These are phyloP conservation scores for Priceomyces medius DNA, from an alignment of 805 yeast genomes.

Conservation along the genomic window DNA sequence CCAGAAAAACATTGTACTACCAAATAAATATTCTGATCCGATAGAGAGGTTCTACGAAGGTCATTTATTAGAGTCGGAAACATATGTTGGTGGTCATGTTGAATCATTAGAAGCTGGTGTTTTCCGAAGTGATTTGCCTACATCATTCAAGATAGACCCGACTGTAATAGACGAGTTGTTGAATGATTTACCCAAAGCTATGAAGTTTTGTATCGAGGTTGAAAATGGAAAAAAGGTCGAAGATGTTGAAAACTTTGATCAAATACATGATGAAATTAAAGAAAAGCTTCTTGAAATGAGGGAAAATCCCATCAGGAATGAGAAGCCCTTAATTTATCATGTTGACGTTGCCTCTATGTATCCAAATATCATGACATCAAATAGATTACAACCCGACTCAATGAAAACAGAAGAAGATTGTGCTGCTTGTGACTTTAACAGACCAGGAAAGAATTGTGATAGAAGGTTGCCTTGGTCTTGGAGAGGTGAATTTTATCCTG, in stretches of 20 bases:
- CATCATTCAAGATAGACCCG: conserved; percentile 76
- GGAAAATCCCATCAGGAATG: conserved; percentile 61
- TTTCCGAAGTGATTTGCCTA: conserved; percentile 81
- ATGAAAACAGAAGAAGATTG: conserved; percentile 94
- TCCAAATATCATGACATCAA: conserved; percentile 97
- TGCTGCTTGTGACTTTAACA: conserved; percentile 94
- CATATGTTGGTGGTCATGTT: conserved; percentile 98
- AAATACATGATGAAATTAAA: conserved; percentile 60
- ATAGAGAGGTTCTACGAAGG: conserved; percentile 94
- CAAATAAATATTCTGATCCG: conserved; percentile 93
- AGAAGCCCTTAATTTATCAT: conserved; percentile 87
- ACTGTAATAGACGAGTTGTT: conserved; percentile 78
- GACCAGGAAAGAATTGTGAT: conserved; percentile 94
- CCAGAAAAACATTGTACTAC: conserved; percentile 69
- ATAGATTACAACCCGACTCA: conserved; percentile 96
- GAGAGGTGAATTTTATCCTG: conserved; percentile 96
- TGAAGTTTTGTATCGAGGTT: conserved; percentile 78
- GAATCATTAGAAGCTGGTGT: conserved; percentile 98
- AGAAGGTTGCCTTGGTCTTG: conserved; percentile 93
- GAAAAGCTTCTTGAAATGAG: conserved; percentile 56
- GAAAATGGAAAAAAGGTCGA: conserved; percentile 73
- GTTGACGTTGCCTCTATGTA: conserved; percentile 99
- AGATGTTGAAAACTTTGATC: conserved; percentile 79
- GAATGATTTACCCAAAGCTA: conserved; percentile 68
- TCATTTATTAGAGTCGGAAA: conserved; percentile 89